These are phyloP conservation scores for Kappamyces sp. DNA, from an alignment of 192 early-diverging fungal species.

Conservation along the genomic window DNA sequence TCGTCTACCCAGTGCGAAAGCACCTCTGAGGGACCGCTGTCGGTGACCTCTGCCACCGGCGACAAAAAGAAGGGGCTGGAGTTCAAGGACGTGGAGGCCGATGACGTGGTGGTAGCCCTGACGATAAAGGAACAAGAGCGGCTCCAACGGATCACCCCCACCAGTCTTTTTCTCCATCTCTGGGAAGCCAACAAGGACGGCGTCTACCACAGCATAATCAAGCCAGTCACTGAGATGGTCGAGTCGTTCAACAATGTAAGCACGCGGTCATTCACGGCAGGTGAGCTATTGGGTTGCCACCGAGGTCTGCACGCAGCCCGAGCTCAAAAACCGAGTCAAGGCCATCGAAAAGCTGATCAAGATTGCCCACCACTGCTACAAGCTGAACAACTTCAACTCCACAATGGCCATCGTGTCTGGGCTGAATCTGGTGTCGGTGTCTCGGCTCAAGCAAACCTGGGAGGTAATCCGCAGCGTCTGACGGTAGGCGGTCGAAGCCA, in stretches of 20 bases:
- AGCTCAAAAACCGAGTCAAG: slow-evolving; percentile 40
- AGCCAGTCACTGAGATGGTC: slow-evolving; percentile 19
- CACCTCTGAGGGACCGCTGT: too few relatives aligned
- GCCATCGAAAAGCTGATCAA: slow-evolving; percentile 51
- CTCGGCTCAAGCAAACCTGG: slow-evolving; percentile 63
- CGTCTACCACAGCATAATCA: neutral
- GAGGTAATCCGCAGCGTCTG: slow-evolving; percentile 17
- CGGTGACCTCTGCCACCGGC: neutral
- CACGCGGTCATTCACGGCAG: slow-evolving; percentile 6
- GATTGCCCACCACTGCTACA: slow-evolving; percentile 41
- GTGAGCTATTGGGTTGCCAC: slow-evolving; percentile 43
- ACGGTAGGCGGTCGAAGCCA: slow-evolving; percentile 19
- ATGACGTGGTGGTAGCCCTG: slow-evolving; percentile 15
- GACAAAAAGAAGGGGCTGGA: slow-evolving; percentile 1
- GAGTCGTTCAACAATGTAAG: slow-evolving; percentile 42
- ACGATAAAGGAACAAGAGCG: slow-evolving; percentile 15
- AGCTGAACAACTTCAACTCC: slow-evolving; percentile 63
- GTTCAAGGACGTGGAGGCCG: neutral
- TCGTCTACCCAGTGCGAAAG: too few relatives aligned
- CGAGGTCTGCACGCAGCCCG: slow-evolving; percentile 31
- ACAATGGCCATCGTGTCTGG: slow-evolving; percentile 75
- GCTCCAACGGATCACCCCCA: slow-evolving; percentile 12
- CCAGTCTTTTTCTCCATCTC: slow-evolving; percentile 12
- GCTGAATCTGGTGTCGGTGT: slow-evolving; percentile 63
- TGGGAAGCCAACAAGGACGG: slow-evolving; percentile 15